phyloP scores from a whole-genome alignment of 805 yeast genomes.

The Cyberlindnera americana region DNA sequence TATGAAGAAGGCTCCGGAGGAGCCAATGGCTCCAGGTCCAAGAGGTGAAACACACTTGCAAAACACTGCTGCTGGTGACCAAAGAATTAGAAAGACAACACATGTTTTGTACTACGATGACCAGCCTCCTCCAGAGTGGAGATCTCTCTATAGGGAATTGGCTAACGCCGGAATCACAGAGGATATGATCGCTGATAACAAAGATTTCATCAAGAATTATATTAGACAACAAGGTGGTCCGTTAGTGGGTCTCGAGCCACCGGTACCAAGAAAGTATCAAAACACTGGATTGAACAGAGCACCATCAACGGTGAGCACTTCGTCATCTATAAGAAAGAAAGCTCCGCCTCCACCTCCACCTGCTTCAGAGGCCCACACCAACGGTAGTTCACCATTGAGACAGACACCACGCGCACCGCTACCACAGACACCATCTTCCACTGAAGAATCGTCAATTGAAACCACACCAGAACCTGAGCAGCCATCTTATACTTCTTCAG shows the following conservation, averaged over 20 bases:
- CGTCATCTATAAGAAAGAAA: conserved; percentile 32
- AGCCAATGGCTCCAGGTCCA: conserved; percentile 28
- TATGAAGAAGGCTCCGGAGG: conserved; percentile 49
- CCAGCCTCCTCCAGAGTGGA: conserved; percentile 82
- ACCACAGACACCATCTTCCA: conserved; percentile 7
- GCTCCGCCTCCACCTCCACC: conserved; percentile 46
- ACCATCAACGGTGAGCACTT: conserved; percentile 24
- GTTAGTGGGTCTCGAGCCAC: conserved; percentile 80
- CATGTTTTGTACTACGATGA: conserved; percentile 72
- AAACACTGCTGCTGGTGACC: conserved; percentile 34
- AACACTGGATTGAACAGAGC: conserved; percentile 33
- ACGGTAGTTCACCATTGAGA: too few relatives aligned
- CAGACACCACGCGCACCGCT: too few relatives aligned
- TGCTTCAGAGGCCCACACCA: background rate
- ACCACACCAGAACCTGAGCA: conserved; percentile 18
- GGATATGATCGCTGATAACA: conserved; percentile 84
- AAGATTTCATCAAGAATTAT: conserved; percentile 77
- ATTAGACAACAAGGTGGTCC: conserved; percentile 74
- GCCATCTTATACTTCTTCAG: conserved; percentile 2
- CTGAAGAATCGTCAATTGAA: conserved; percentile 2
- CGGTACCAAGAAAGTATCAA: conserved; percentile 59
- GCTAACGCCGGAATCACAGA: conserved; percentile 79
- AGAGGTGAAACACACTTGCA: conserved; percentile 29
- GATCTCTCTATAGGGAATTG: conserved; percentile 65
- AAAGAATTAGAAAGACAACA: conserved; percentile 51